Conservation (phyloP, 495 filamentous ascomycete species). For the Aspergillus hancockii region DNA sequence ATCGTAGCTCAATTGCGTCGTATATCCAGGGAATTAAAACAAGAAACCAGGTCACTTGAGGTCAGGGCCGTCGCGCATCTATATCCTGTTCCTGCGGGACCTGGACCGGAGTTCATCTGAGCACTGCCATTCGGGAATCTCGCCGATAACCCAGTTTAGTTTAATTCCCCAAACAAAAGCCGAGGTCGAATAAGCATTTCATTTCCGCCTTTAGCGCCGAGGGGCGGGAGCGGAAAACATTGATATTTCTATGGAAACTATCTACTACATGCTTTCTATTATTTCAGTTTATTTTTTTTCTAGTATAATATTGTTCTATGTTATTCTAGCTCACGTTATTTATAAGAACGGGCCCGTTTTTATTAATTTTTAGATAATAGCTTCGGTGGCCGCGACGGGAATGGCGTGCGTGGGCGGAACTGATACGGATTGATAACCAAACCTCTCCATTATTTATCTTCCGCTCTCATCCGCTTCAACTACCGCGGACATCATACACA, state of each 20-base stretch:
- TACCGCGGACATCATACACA: too few relatives aligned
- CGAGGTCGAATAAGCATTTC: constrained; percentile 31
- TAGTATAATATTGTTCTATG: too few relatives aligned
- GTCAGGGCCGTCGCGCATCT: not conserved
- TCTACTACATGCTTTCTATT: too few relatives aligned
- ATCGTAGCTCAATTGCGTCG: constrained; percentile 16
- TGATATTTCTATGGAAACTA: too few relatives aligned
- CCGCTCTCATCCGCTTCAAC: constrained; percentile 17
- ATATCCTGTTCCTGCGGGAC: not conserved
- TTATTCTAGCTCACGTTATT: too few relatives aligned
- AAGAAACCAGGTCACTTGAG: constrained; percentile 4
- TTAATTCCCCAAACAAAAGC: constrained; percentile 21
- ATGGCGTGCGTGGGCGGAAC: too few relatives aligned
- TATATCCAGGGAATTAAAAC: constrained; percentile 17
- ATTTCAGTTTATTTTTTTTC: too few relatives aligned
- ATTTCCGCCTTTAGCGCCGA: constrained; percentile 14
- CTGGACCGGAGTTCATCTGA: not conserved
- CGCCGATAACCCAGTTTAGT: constrained; percentile 10
- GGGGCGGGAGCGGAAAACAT: not conserved
- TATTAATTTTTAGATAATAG: too few relatives aligned
- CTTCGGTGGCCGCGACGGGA: too few relatives aligned
- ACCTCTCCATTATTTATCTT: not conserved
- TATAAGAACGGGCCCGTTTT: too few relatives aligned
- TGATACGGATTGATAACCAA: too few relatives aligned
- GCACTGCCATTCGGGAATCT: constrained; percentile 14